These are phyloP conservation scores for Astragalus membranaceus DNA, from an alignment of 306 rosid genomes.

Conservation along the genomic window DNA sequence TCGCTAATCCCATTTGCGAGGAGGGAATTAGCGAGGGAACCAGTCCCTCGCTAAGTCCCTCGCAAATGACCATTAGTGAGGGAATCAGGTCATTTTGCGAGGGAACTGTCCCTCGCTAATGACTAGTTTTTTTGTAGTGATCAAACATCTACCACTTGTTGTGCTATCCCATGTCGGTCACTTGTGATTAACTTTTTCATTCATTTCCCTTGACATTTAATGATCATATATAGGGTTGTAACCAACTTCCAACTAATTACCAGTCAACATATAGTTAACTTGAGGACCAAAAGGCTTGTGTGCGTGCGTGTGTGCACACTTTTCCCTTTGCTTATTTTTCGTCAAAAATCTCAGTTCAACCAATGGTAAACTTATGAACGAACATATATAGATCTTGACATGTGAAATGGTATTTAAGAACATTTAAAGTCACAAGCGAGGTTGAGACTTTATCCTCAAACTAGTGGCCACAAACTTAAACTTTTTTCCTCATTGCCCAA, in stretches of 20 bases:
- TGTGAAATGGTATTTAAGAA: neutral
- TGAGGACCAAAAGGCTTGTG: neutral
- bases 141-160: too few relatives aligned
- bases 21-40: too few relatives aligned
- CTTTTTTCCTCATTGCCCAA: neutral
- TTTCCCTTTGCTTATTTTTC: neutral
- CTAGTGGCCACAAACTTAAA: conserved; percentile 14
- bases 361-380: neutral
- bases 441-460: conserved; percentile 4
- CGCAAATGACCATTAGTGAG: too few relatives aligned
- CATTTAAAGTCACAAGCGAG: conserved; percentile 18
- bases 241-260: neutral
- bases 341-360: conserved; percentile 22
- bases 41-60: too few relatives aligned
- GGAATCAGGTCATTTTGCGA: too few relatives aligned
- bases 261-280: neutral
- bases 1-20: too few relatives aligned
- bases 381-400: neutral
- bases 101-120: too few relatives aligned
- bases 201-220: too few relatives aligned
- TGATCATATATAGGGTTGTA: neutral
- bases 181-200: too few relatives aligned
- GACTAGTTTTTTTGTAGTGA: too few relatives aligned
- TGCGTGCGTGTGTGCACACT: conserved; percentile 6
- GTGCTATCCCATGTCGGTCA: too few relatives aligned